Base-by-base conservation (phyloP, 257 asterid species). In the Ballota nigra region DNA sequence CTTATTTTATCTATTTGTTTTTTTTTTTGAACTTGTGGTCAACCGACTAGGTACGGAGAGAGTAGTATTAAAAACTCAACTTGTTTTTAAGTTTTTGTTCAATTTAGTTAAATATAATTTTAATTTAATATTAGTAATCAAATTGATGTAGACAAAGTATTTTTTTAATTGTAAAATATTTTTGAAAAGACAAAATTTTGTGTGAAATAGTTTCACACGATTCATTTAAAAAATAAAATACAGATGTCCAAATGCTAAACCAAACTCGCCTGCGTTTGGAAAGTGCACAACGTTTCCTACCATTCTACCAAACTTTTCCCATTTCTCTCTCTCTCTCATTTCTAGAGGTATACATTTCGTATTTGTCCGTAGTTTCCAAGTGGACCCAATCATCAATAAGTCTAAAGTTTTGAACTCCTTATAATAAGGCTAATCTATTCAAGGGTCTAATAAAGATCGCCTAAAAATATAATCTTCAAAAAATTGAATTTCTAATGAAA, bases 281-380 rank as follows among this genome's bases (percentile, higher is more conserved):
- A 40, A 53, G 58, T 4, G 29, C 69, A 40, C 63, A 16, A 40
- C 47, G 45, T 61, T 61, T 59, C 72, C 75, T 73, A 78, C 82
- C 82, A 67, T 38, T 38, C 45, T 41, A 41, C 49, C 49, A 41
- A 77, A 77, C 71, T 52, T 38, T 52, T n/a, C n/a, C n/a, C n/a
- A n/a, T n/a, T 38, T 18, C 47, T 15, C 24, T 41, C 49, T 58
- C 60, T 58, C 68, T 70, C 67, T 59, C 45, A 12, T 13, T 31
- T 15, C 24, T 16, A 7, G 0, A 15, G 16, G 52, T 23, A 18
- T 59, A n/a, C 31, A 12, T 71, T 49, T 13, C 9, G 28, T 52
- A 10, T 12, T 24, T 12, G 8, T 12, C 7, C 6, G 4, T 11
- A 6, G n/a, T 49, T 59, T 60, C 76, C 70, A 72, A 62, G 70